Evolutionary conservation across 2,329 filamentous ascomycete genomes (phyloP).

Genomic region (Diaporthe sp.): DNA sequence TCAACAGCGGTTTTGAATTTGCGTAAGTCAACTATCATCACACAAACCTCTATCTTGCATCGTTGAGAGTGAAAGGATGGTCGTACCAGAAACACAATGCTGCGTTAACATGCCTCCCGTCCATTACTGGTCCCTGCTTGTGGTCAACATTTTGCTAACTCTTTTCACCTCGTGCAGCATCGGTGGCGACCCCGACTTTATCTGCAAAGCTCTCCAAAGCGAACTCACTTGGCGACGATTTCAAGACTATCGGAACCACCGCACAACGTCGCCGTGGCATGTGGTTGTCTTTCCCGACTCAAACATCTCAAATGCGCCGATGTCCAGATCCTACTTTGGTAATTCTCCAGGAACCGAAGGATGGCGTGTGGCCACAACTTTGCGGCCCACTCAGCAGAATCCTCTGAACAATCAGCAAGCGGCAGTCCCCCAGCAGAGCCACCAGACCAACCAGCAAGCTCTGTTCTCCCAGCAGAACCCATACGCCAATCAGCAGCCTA

Average conservation of each 20-base stretch:
- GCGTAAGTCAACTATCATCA: not conserved
- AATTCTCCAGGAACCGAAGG: too few relatives aligned
- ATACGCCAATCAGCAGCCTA: not conserved
- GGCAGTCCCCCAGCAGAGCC: not conserved
- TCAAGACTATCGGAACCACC: not conserved
- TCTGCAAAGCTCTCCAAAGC: not conserved
- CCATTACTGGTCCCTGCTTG: not conserved
- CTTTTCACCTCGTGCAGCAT: not conserved
- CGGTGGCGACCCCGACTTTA: not conserved
- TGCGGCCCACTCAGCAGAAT: not conserved
- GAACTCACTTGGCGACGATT: not conserved
- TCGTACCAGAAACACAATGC: too few relatives aligned
- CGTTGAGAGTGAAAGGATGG: too few relatives aligned
- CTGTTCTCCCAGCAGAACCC: not conserved
- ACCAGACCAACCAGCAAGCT: not conserved
- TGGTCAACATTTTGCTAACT: not conserved
- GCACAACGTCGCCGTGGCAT: not conserved
- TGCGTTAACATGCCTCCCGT: not conserved
- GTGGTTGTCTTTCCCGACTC: not conserved
- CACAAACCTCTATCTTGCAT: too few relatives aligned
- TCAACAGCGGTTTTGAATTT: constrained; percentile 23
- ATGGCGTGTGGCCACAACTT: not conserved
- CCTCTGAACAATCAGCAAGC: not conserved
- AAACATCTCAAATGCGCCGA: not conserved
- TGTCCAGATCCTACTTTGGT: not conserved